These are phyloP conservation scores for Filobasidium uniguttulatum DNA, from an alignment of 1,284 basidiomycete species.

Conservation along the genomic window DNA sequence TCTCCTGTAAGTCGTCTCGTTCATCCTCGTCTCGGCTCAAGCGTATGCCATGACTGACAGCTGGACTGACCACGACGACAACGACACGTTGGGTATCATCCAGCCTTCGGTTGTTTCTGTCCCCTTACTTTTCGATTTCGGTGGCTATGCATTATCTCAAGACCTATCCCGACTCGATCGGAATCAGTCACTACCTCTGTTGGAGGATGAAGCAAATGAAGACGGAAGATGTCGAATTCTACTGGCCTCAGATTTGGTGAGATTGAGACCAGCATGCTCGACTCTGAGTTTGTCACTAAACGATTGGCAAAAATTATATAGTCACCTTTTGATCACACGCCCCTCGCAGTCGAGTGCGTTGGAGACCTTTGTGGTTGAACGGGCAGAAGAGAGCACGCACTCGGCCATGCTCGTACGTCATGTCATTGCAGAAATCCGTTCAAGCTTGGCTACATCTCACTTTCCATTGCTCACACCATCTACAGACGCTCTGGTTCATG, in stretches of 20 bases:
- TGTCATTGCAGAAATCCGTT: conserved; percentile 14
- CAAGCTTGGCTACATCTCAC: conserved; percentile 15
- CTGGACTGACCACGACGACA: not conserved
- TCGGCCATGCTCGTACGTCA: conserved; percentile 72
- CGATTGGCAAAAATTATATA: conserved; percentile 27
- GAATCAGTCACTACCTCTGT: conserved; percentile 90
- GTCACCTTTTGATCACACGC: conserved; percentile 79
- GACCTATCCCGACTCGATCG: conserved; percentile 79
- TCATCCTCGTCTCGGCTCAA: not conserved
- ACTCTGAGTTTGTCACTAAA: not conserved
- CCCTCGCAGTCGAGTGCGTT: conserved; percentile 79
- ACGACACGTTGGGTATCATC: not conserved
- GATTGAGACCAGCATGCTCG: conserved; percentile 19
- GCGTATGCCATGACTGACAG: not conserved
- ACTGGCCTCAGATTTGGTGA: conserved; percentile 93
- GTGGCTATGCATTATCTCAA: conserved; percentile 80
- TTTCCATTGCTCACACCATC: no score
- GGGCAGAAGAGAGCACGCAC: conserved; percentile 77
- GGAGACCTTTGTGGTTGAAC: conserved; percentile 78
- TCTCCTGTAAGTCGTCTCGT: conserved; percentile 18
- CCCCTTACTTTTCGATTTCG: conserved; percentile 81
- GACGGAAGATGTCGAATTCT: conserved; percentile 70
- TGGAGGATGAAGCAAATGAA: conserved; percentile 63
- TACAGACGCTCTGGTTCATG: conserved; percentile 91
- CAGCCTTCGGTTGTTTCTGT: conserved; percentile 70